These are phyloP conservation scores for Phoenix roebelenii DNA, from an alignment of 176 grass and related monocot genomes.

Conservation along the genomic window DNA sequence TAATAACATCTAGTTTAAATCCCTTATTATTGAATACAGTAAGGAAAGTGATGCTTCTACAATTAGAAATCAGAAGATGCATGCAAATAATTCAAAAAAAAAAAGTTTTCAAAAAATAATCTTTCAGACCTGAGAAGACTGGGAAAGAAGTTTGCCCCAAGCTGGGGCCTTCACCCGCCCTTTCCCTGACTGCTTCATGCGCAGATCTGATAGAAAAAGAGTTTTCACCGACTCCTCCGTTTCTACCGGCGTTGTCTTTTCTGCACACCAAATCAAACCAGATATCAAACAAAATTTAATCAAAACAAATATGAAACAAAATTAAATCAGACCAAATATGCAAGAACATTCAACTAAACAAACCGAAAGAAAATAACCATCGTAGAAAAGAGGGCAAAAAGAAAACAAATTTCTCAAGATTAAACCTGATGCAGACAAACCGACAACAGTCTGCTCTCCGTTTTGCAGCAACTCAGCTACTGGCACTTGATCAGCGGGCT, in stretches of 20 bases:
- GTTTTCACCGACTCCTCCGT: slow-evolving; percentile 2
- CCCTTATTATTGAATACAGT: no score
- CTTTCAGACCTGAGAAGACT: slow-evolving; percentile 26
- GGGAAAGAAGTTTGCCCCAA: slow-evolving; percentile 44
- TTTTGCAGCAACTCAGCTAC: no score
- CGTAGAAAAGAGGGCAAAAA: no score
- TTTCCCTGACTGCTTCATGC: background rate
- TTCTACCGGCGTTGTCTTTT: slow-evolving; percentile 2
- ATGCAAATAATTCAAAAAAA: no score
- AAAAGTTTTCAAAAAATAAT: background rate
- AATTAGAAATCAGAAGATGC: background rate
- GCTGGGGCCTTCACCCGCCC: background rate
- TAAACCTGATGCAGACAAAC: no score
- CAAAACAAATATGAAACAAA: background rate
- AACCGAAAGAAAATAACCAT: no score
- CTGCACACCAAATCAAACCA: background rate
- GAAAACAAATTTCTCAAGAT: no score
- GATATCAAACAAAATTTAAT: background rate
- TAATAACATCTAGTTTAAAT: no score
- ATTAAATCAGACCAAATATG: background rate
- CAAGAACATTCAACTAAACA: no score
- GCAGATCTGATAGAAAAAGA: background rate
- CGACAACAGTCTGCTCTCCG: no score
- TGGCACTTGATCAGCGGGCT: background rate
- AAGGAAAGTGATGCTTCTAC: background rate